Conservation (phyloP, 345 rosid species). For the Syzygium aromaticum region DNA sequence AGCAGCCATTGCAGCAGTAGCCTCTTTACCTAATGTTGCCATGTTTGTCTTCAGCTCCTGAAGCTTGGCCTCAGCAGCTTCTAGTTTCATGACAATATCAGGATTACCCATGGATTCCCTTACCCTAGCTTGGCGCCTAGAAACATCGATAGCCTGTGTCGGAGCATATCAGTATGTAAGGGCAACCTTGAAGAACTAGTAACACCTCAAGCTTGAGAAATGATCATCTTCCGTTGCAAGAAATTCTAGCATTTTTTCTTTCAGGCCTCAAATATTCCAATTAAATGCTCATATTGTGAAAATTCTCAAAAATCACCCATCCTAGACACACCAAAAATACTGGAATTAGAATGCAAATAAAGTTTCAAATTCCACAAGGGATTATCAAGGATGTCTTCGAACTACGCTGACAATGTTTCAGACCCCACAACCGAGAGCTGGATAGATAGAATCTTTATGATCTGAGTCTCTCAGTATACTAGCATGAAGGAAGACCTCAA, state of each 20-base stretch:
- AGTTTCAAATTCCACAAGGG: neutral
- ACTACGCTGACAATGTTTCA: neutral
- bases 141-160: constrained; percentile 83
- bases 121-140: constrained; percentile 75
- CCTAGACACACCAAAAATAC: neutral
- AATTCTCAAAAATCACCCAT: neutral
- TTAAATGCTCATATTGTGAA: neutral
- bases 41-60: constrained; percentile 75
- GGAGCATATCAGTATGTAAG: constrained; percentile 11
- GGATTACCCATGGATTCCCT: constrained; percentile 66
- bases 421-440: neutral
- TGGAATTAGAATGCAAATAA: neutral
- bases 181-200: neutral
- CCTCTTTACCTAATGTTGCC: constrained; percentile 80
- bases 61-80: constrained; percentile 76
- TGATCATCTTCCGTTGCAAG: neutral
- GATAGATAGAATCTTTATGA: neutral
- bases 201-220: neutral
- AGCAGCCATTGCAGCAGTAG: constrained; percentile 82
- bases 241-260: neutral
- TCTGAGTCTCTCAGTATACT: neutral
- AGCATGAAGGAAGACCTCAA: neutral
- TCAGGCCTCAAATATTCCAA: neutral
- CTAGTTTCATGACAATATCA: constrained; percentile 64
- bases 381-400: neutral